Evolutionary conservation across 805 yeast species (phyloP), one percentile per base, ranked within the genome.

Genomic region (Spathaspora sp.): DNA sequence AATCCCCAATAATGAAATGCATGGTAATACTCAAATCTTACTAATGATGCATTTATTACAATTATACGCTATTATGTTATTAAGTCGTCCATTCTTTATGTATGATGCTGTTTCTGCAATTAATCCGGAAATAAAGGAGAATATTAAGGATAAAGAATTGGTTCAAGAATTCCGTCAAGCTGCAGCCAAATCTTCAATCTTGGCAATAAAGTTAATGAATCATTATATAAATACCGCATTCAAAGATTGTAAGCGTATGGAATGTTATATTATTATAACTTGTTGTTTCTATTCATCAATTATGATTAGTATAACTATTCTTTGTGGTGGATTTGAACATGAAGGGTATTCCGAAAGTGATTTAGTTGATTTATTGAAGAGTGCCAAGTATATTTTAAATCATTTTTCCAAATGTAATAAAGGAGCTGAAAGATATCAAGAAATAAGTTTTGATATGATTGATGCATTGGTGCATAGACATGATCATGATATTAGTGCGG

Each of bases 41-140:
- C 43, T 54, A 12, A 50, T 70, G 8, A 61, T 72, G 2, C 76
- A 75, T 56, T 58, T 72, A 5, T 60, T 65, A 11, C 70, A 73
- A 42, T 57, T 75, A n/a, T 65, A 65, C 52, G 72, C 70, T 0
- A 65, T 73, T 12, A 60, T 70, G 42, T 52, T 75, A 29, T 58
- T 76, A n/a, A 61, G 75, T 39, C 61, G 76, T 17, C 79, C 80
- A 5, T 75, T 74, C 51, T 72, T 72, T 59, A 67, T 72, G 56
- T 71, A 65, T 53, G 56, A 48, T 12, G 52, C 57, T 2, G 52
- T 52, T 8, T 16, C 45, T 3, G 20, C 29, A 2, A 35, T 54
- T 9, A 51, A 54, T 40, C n/a, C 48, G 12, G 31, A 44, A 20
- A 18, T 39, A 7, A 19, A 35, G 17, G 23, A 47, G 11, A 31